Base-by-base conservation (phyloP, 768 basidiomycete species). In the Termitomyces sp. region DNA sequence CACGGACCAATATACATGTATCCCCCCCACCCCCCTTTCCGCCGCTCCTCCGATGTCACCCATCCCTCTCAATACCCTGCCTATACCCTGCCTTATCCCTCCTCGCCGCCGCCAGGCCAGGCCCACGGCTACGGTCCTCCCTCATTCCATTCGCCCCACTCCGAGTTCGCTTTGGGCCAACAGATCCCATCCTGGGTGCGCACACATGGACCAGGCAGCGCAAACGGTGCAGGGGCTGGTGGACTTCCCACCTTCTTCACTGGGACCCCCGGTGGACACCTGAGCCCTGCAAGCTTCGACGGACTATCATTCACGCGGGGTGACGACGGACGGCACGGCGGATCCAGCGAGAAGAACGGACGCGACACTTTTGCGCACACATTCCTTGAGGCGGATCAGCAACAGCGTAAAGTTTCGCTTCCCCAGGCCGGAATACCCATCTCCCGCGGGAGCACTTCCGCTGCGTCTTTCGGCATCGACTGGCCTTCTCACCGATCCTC, bases 371-470 rank as follows among this genome's bases (percentile, higher is more conserved):
- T 69, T 35, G 65, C 65, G 7, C 47, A 49, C 37, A 65, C 66
- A 27, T 69, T 72, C 49, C 59, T 70, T 6, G 69, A 70, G 56
- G 69, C 69, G n/a, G 68, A 72, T 34, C 58, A 59, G 29, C 56
- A 57, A 29, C 61, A 62, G 31, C 58, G 56, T 21, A 59, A 59
- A 35, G 49, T 54, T 12, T 10, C 59, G 7, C 12, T 49, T 8
- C 42, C 53, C 1, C 53, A 40, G 29, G 10, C 43, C 27, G 57
- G 49, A 5, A 9, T 54, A 16, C 23, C 60, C 9, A n/a, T 60
- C 1, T 38, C 56, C 5, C 56, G 53, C 9, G 49, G 43, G 5
- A 46, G 31, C 21, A 57, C 61, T 14, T 53, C 58, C 7, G 53
- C 58, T 25, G 58, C 61, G 35, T 59, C 61, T 16, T 62, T 62